phyloP scores from a whole-genome alignment of 352 stramenopile species.

The Pythium rishiriense region DNA sequence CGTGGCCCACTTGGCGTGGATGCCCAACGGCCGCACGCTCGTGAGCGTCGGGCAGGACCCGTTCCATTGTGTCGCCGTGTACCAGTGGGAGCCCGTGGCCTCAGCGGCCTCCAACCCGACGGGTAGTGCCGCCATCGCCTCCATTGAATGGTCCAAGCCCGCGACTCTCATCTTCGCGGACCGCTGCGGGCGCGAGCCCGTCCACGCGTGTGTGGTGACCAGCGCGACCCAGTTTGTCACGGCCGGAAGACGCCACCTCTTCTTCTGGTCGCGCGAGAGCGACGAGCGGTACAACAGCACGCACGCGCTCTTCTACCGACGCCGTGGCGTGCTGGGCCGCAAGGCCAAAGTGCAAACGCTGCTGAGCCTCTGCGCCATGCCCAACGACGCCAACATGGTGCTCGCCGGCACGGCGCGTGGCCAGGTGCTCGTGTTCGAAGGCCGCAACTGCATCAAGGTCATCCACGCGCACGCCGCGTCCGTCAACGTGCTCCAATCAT shows the following conservation, averaged over 20 bases:
- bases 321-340: slow-evolving; percentile 57
- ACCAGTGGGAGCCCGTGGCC: slow-evolving; percentile 64
- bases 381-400: slow-evolving; percentile 46
- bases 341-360: slow-evolving; percentile 75
- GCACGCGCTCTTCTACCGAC: slow-evolving; percentile 49
- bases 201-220: slow-evolving; percentile 43
- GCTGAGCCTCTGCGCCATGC: slow-evolving; percentile 50
- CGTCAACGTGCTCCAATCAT: slow-evolving; percentile 59
- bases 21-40: slow-evolving; percentile 65
- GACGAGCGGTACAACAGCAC: slow-evolving; percentile 50
- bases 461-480: slow-evolving; percentile 62
- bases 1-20: slow-evolving; percentile 71
- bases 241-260: slow-evolving; percentile 58
- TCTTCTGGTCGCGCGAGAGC: slow-evolving; percentile 73
- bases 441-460: slow-evolving; percentile 70
- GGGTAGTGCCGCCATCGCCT: slow-evolving; percentile 2
- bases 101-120: slow-evolving; percentile 7
- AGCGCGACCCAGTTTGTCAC: slow-evolving; percentile 68
- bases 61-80: slow-evolving; percentile 72
- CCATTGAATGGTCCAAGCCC: slow-evolving; percentile 56
- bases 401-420: slow-evolving; percentile 71
- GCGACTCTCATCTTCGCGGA: slow-evolving; percentile 57
- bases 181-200: slow-evolving; percentile 45
- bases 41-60: slow-evolving; percentile 68
- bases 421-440: slow-evolving; percentile 81